Base-by-base conservation (phyloP, 306 rosid species). In the Citrullus mucosospermus region DNA sequence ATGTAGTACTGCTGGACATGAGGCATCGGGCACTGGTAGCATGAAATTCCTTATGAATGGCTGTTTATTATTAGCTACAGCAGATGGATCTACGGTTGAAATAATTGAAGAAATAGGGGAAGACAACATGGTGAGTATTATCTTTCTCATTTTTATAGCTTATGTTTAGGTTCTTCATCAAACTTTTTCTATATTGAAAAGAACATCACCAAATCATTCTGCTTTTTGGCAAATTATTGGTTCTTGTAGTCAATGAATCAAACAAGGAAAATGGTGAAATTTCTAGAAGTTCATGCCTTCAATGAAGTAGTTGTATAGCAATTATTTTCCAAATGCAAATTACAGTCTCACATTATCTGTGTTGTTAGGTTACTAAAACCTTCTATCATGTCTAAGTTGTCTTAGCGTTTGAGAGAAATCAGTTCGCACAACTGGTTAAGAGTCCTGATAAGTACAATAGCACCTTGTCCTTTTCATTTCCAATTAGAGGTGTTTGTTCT, bases 11-110 rank as follows among this genome's bases (percentile, higher is more conserved):
- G 90, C 93, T 80, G 91, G 96, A 81, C 86, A 85, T 73, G 96
- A 87, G 86, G 93, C 93, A 30, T 88, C 91, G 43, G 90, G 93
- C 84, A 91, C 96, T 30, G 90, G 91, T 50, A 85, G 88, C 88
- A 90, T 90, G 96, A 90, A 90, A 78, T 88, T 90, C 82, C 82
- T 87, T 74, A 90, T 90, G 96, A 90, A 90, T 75, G 96, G 96
- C 34, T 87, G 91, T 55, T 76, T 90, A 82, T 92, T 90, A 78
- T 85, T 90, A 81, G 96, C 89, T 62, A 90, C 96, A 28, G 88
- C 79, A 62, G 96, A 90, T 87, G 93, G 96, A 55, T 87, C 93
- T 63, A 90, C 91, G 0, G 80, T 87, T 28, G 96, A 90, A 86
- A 90, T 90, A 78, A 65, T 85, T 82, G 96, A 88, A 81, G 93